A percentile compares a stretch with the other conserved stretches of the same genome.
Evolutionary conservation across 1,284 basidiomycete genomes (phyloP).

Genomic region (Pascua sp.): DNA sequence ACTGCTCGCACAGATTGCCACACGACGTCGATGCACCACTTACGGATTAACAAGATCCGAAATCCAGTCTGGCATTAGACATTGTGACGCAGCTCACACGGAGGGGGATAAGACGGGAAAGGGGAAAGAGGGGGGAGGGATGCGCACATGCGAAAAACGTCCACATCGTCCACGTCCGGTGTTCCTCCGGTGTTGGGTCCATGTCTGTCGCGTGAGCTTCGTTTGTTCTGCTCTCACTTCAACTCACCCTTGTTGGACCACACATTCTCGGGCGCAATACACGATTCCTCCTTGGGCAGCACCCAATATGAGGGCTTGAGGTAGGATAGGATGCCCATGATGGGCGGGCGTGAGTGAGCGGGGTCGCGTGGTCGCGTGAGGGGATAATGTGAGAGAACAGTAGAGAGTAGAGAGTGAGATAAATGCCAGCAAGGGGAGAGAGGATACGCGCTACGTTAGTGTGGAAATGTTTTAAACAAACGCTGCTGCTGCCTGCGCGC

Average conservation of each 20-base stretch:
- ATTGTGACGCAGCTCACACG: background rate
- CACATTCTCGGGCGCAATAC: slow-evolving; percentile 36
- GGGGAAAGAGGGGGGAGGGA: too few relatives aligned
- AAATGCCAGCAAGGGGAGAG: too few relatives aligned
- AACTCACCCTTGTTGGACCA: slow-evolving; percentile 41
- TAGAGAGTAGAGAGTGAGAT: too few relatives aligned
- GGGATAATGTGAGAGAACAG: too few relatives aligned
- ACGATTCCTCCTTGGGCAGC: slow-evolving; percentile 39
- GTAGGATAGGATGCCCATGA: background rate
- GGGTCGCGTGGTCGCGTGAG: too few relatives aligned
- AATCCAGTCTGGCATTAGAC: too few relatives aligned
- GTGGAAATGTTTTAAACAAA: too few relatives aligned
- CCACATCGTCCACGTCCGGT: slow-evolving; percentile 36
- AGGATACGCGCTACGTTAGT: too few relatives aligned
- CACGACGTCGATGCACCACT: too few relatives aligned
- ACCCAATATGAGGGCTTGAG: slow-evolving; percentile 18
- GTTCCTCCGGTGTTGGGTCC: slow-evolving; percentile 36
- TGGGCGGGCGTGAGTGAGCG: background rate
- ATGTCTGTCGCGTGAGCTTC: slow-evolving; percentile 26
- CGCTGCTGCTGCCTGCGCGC: too few relatives aligned
- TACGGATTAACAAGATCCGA: too few relatives aligned
- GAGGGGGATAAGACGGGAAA: background rate
- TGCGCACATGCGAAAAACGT: slow-evolving; percentile 29
- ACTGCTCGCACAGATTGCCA: too few relatives aligned
- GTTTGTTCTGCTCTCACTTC: background rate